Percentiles rank a stretch among this genome's conserved stretches.
These are phyloP conservation scores for Malus orientalis DNA, from an alignment of 306 rosid genomes.

Conservation along the genomic window DNA sequence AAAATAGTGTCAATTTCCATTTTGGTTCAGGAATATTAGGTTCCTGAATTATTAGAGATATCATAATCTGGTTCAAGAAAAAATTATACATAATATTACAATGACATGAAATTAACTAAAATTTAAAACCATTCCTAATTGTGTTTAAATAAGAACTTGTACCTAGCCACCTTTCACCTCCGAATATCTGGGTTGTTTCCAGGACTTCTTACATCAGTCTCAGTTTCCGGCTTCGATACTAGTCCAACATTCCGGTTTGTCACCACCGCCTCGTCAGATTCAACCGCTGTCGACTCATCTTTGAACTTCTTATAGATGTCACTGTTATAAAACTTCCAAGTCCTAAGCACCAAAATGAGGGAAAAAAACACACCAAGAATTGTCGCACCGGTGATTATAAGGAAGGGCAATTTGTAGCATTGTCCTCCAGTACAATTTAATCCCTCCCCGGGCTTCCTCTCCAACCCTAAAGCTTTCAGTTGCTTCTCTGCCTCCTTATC, in stretches of 20 bases:
- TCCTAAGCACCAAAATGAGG: constrained; percentile 20
- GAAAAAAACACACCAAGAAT: constrained; percentile 25
- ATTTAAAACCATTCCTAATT: too few species aligned
- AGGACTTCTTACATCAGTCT: neutral
- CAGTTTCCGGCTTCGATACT: neutral
- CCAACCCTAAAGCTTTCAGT: constrained; percentile 17
- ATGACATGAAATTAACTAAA: too few species aligned
- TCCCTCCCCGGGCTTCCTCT: constrained; percentile 21
- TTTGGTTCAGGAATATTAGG: too few species aligned
- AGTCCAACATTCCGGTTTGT: neutral
- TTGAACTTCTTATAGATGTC: constrained; percentile 24
- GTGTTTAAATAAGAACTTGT: too few species aligned
- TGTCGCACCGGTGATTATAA: constrained; percentile 18
- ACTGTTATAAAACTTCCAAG: constrained; percentile 21
- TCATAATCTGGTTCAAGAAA: too few species aligned
- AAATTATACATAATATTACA: too few species aligned
- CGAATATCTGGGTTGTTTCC: neutral
- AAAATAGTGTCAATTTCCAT: too few species aligned
- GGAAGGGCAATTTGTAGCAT: constrained; percentile 29
- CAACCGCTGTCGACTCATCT: neutral
- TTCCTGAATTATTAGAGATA: too few species aligned
- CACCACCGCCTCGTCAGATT: neutral
- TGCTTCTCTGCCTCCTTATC: constrained; percentile 32
- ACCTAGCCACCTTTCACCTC: too few species aligned
- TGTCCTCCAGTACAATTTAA: constrained; percentile 19